Evolutionary conservation across 2,329 filamentous ascomycete genomes (phyloP).

Genomic region (Colletotrichum sidae): DNA sequence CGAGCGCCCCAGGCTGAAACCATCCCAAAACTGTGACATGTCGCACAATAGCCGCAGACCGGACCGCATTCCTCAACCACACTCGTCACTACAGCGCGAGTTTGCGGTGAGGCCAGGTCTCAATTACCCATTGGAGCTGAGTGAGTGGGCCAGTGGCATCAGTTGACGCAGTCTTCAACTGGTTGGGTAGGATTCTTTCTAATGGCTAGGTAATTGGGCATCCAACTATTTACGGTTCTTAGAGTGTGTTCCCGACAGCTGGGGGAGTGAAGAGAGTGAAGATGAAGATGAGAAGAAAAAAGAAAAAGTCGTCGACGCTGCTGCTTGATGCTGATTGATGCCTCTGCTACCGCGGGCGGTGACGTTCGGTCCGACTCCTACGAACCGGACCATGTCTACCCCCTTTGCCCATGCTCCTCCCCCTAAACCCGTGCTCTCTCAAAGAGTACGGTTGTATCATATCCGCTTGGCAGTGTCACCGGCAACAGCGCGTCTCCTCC

Average conservation of each 20-base stretch:
- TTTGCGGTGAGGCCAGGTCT: too few species aligned
- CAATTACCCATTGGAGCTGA: too few species aligned
- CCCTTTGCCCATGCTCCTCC: too few species aligned
- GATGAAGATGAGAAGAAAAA: conserved; percentile 13
- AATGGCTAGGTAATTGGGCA: conserved; percentile 15
- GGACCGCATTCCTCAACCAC: not conserved
- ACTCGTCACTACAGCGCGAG: not conserved
- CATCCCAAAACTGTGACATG: conserved; percentile 30
- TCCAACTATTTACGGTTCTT: conserved; percentile 35
- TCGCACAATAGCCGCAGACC: conserved; percentile 31
- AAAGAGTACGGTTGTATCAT: conserved; percentile 1
- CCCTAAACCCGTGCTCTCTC: not conserved
- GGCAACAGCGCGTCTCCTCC: conserved; percentile 59
- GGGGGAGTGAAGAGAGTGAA: conserved; percentile 5
- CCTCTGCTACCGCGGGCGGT: conserved; percentile 15
- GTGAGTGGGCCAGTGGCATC: not conserved
- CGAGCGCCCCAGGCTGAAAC: conserved; percentile 29
- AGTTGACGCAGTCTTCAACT: conserved; percentile 16
- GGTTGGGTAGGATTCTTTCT: conserved; percentile 21
- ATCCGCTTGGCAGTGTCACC: conserved; percentile 45
- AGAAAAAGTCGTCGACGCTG: conserved; percentile 24
- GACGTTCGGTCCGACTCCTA: conserved; percentile 8
- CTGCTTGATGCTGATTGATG: conserved; percentile 35
- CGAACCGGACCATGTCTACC: not conserved
- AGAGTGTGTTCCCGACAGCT: not conserved